phyloP scores from a whole-genome alignment of 2,329 filamentous ascomycete species.

The Geosmithia morbida region DNA sequence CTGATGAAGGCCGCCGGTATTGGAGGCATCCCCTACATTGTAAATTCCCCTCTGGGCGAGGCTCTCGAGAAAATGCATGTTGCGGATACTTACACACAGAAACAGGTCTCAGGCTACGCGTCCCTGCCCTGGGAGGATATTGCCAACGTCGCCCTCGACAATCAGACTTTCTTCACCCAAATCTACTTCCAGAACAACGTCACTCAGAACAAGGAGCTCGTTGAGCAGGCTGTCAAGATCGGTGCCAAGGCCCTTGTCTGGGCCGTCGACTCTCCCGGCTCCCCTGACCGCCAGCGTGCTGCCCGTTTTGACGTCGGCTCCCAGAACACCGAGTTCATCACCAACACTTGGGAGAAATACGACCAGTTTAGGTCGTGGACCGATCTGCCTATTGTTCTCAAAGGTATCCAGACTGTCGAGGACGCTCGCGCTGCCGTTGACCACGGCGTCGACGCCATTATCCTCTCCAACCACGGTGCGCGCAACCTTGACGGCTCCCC shows the following conservation, averaged over 20 bases:
- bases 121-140: slow-evolving; percentile 20
- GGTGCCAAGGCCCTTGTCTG: slow-evolving; percentile 22
- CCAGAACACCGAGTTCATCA: slow-evolving; percentile 12
- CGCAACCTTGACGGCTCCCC: slow-evolving; percentile 24
- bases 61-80: background rate
- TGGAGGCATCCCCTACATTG: slow-evolving; percentile 35
- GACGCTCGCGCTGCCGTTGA: slow-evolving; percentile 17
- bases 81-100: background rate
- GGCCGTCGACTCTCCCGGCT: slow-evolving; percentile 23
- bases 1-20: slow-evolving; percentile 31
- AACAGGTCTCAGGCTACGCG: slow-evolving; percentile 12
- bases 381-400: slow-evolving; percentile 22
- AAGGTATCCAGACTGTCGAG: slow-evolving; percentile 21
- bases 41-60: slow-evolving; percentile 4
- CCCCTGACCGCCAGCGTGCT: slow-evolving; percentile 24
- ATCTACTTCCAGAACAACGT: slow-evolving; percentile 13
- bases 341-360: slow-evolving; percentile 18
- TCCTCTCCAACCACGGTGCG: slow-evolving; percentile 27
- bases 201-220: slow-evolving; percentile 14
- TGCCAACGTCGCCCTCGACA: slow-evolving; percentile 16
- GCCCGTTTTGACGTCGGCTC: slow-evolving; percentile 22
- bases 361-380: slow-evolving; percentile 18
- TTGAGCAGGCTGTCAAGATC: slow-evolving; percentile 15
- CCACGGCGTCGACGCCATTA: slow-evolving; percentile 17
- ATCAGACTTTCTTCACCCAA: slow-evolving; percentile 24